These are phyloP conservation scores for Coniella lustricola DNA, from an alignment of 2,329 filamentous ascomycete species.

Conservation along the genomic window DNA sequence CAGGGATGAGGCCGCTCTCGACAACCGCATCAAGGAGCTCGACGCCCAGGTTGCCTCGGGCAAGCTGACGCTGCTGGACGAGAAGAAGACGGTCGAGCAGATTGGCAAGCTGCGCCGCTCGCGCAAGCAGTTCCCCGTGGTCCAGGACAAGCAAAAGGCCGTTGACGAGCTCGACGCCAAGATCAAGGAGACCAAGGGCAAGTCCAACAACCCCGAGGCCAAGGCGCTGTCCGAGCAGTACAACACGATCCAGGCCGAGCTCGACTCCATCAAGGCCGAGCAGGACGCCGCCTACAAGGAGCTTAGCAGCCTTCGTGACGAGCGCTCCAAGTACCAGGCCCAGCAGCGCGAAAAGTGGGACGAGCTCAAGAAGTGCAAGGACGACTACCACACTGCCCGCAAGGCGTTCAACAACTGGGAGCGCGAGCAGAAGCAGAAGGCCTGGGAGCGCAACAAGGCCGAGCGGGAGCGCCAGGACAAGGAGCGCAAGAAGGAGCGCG, in stretches of 20 bases:
- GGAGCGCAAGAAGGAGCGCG: slow-evolving; percentile 68
- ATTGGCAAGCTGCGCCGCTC: slow-evolving; percentile 78
- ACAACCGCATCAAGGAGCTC: slow-evolving; percentile 71
- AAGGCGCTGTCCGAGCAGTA: slow-evolving; percentile 85
- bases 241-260: slow-evolving; percentile 75
- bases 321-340: slow-evolving; percentile 73
- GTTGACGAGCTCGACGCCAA: slow-evolving; percentile 84
- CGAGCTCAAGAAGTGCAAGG: slow-evolving; percentile 79
- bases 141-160: slow-evolving; percentile 78
- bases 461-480: slow-evolving; percentile 70
- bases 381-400: slow-evolving; percentile 75
- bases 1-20: slow-evolving; percentile 83
- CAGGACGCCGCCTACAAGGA: slow-evolving; percentile 88
- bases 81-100: slow-evolving; percentile 86
- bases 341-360: slow-evolving; percentile 83
- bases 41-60: slow-evolving; percentile 83
- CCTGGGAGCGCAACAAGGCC: slow-evolving; percentile 69
- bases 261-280: slow-evolving; percentile 85
- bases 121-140: slow-evolving; percentile 81
- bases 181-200: slow-evolving; percentile 83
- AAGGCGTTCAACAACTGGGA: slow-evolving; percentile 81
- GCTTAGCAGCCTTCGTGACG: slow-evolving; percentile 75
- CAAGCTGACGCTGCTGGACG: slow-evolving; percentile 91
- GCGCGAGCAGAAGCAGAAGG: slow-evolving; percentile 69
- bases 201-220: slow-evolving; percentile 82